Conservation (phyloP, 768 basidiomycete species). For the Kwoniella newhampshirensis region DNA sequence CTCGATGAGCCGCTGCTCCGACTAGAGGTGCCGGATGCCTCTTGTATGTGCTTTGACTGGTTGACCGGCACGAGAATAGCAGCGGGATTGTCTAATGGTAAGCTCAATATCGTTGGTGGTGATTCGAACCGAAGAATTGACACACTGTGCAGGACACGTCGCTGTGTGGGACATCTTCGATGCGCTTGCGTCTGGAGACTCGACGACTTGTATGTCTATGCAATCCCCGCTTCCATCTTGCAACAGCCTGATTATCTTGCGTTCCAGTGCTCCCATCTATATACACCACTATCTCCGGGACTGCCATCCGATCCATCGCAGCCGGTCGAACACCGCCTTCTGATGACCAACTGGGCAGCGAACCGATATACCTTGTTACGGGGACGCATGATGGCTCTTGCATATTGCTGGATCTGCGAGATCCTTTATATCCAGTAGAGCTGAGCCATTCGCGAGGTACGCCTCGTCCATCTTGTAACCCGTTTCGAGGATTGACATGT, state of each 20-base stretch:
- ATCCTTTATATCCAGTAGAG: constrained; percentile 25
- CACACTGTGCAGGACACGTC: constrained; percentile 37
- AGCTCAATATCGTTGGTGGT: constrained; percentile 2
- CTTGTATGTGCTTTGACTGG: constrained; percentile 85
- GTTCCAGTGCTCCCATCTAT: constrained; percentile 28
- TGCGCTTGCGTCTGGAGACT: constrained; percentile 24
- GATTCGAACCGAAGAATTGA: neutral
- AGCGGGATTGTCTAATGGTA: constrained; percentile 81
- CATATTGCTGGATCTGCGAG: constrained; percentile 36
- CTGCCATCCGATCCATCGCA: constrained; percentile 27
- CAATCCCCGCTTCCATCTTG: too few species aligned
- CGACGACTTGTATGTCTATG: too few species aligned
- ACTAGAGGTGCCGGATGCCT: constrained; percentile 71
- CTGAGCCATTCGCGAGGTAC: constrained; percentile 32
- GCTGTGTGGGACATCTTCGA: constrained; percentile 48
- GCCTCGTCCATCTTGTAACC: constrained; percentile 1
- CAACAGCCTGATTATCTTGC: too few species aligned
- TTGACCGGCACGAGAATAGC: constrained; percentile 79
- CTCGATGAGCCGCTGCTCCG: constrained; percentile 64
- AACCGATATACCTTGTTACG: constrained; percentile 27
- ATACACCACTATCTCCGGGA: constrained; percentile 24
- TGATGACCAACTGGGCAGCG: constrained; percentile 23
- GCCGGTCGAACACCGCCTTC: constrained; percentile 23
- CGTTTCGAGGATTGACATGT: too few species aligned
- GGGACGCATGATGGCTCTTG: constrained; percentile 33